Base-by-base conservation (phyloP, 2,329 filamentous ascomycete species). In the Colletotrichum cordylinicola region DNA sequence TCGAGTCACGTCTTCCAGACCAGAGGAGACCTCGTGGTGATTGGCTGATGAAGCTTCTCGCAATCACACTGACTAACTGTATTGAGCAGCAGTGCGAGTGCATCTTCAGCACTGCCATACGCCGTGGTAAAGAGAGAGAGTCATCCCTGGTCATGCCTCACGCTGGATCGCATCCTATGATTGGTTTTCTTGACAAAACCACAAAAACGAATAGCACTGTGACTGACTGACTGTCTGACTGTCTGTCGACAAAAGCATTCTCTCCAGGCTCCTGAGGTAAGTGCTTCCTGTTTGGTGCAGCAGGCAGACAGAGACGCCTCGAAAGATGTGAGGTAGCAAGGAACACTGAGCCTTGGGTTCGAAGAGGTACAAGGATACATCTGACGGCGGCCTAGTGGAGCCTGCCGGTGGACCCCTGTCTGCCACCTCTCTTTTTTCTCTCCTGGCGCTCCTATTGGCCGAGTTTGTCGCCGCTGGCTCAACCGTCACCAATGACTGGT, bases 31-130 rank as follows among this genome's bases (percentile, higher is more conserved):
- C 21, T 13, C 33, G 12, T 70, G 55, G 55, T 48, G 39, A 75
- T 75, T 75, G 69, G 73, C 43, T 21, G n/a, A 48, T 8, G 27
- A n/a, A 7, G 39, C 55, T 21, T 31, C 55, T 18, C 33, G 55
- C 52, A 55, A 73, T 75, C 73, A 75, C 73, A 75, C 56, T 8
- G 39, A 52, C 73, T 73, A 75, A 43, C 69, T 70, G 35, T 4
- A 65, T 60, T 31, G 4, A 35, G 21, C 18, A 37, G 15, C 18
- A 62, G 66, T 18, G 52, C 39, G 65, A 52, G 55, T 21, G 18
- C 66, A 60, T 31, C 66, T 39, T 27, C 27, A 21, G 21, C n/a
- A 16, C 39, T 66, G 37, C 43, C n/a, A 52, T 21, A 27, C 24
- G 10, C 10, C 31, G 24, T 33, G 8, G n/a, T 21, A 52, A 12